Evolutionary conservation across 2,329 filamentous ascomycete genomes (phyloP).

Genomic region (Lasiodiplodia sp.): DNA sequence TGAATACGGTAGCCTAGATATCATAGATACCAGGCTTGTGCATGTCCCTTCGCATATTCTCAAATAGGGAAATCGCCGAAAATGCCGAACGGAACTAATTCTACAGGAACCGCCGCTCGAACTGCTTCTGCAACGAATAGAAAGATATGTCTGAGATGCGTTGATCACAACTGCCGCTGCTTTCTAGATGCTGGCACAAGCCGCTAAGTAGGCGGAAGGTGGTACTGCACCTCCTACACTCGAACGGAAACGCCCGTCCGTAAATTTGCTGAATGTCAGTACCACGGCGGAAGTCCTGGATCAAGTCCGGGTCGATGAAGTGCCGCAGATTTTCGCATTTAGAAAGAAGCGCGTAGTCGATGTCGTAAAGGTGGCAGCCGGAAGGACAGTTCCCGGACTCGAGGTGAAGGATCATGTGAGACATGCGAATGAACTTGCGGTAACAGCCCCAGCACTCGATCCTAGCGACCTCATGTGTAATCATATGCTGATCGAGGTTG

Average conservation of each 20-base stretch:
- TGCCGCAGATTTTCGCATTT: constrained; percentile 2
- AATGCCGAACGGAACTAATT: no score
- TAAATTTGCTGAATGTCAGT: neutral
- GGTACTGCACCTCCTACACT: neutral
- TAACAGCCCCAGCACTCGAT: constrained; percentile 24
- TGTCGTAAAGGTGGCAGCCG: constrained; percentile 5
- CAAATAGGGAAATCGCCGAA: no score
- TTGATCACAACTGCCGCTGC: neutral
- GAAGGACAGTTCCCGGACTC: constrained; percentile 15
- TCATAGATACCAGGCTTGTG: no score
- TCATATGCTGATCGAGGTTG: constrained; percentile 24
- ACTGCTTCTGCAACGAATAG: neutral
- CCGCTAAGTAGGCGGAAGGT: constrained; percentile 12
- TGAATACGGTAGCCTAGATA: no score
- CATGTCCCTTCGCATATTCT: no score
- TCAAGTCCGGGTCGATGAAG: neutral
- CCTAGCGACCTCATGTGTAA: constrained; percentile 5
- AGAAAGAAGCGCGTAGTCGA: constrained; percentile 11
- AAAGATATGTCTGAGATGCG: constrained; percentile 5
- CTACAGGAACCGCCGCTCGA: constrained; percentile 1
- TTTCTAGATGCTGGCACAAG: constrained; percentile 19
- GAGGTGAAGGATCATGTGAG: constrained; percentile 22
- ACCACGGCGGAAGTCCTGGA: neutral
- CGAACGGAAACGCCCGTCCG: constrained; percentile 10
- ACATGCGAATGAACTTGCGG: constrained; percentile 10